Evolutionary conservation across 2,329 filamentous ascomycete genomes (phyloP).

Genomic region (Akanthomyces lecanii): DNA sequence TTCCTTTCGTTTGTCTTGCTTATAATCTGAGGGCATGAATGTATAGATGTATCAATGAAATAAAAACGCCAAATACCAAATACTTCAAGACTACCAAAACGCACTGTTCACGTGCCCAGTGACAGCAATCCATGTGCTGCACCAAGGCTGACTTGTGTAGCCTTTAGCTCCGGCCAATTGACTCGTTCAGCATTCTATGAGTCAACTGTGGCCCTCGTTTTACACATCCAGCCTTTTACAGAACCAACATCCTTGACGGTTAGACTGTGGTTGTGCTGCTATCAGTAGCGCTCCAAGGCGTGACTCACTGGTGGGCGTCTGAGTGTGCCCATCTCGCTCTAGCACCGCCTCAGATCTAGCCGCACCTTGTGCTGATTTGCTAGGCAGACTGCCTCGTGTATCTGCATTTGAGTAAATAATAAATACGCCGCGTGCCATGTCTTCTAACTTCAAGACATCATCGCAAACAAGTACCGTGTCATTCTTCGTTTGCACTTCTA

Average conservation of each 20-base stretch:
- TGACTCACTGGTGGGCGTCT: slow-evolving; percentile 10
- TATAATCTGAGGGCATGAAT: background rate
- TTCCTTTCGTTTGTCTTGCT: background rate
- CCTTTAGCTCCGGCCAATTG: no score
- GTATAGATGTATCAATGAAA: background rate
- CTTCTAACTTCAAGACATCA: background rate
- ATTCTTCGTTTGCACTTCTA: background rate
- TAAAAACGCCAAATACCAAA: background rate
- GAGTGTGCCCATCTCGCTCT: background rate
- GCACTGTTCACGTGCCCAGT: no score
- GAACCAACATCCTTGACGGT: background rate
- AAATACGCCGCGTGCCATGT: background rate
- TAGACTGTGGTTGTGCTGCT: background rate
- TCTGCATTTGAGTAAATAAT: background rate
- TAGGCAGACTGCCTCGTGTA: background rate
- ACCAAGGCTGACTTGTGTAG: no score
- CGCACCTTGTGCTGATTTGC: background rate
- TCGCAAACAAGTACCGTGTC: background rate
- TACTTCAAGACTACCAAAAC: no score
- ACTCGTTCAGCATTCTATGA: background rate
- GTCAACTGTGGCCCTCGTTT: background rate
- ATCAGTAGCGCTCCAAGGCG: background rate
- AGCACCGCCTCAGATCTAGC: background rate
- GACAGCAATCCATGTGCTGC: no score
- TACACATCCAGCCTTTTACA: background rate